Evolutionary conservation across 1,139 yeast species (phyloP).

Genomic region (Saccharomyces hybrid): DNA sequence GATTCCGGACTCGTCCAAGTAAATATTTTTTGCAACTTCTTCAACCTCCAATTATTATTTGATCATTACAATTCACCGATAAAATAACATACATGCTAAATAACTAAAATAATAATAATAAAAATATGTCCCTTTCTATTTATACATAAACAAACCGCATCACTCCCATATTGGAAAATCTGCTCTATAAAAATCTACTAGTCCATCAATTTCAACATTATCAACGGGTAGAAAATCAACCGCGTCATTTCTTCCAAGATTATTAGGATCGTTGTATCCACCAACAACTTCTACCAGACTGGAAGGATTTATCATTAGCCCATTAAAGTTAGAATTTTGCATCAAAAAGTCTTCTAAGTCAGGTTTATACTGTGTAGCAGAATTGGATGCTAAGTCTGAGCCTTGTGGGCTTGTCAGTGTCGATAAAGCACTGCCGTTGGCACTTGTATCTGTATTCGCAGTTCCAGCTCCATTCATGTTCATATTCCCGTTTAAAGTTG

Average conservation of each 20-base stretch:
- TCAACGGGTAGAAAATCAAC: conserved; percentile 25
- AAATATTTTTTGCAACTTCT: conserved; percentile 13
- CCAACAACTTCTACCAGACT: conserved; percentile 30
- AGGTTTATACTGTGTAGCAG: conserved; percentile 15
- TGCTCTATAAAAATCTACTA: conserved; percentile 14
- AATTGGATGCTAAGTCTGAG: conserved; percentile 11
- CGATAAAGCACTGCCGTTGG: background rate
- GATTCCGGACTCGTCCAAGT: conserved; percentile 81
- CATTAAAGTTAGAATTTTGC: conserved; percentile 27
- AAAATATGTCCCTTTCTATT: background rate
- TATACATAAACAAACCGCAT: background rate
- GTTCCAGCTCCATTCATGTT: conserved; percentile 1
- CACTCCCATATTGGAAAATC: conserved; percentile 22
- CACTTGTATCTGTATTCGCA: conserved; percentile 4
- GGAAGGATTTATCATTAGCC: conserved; percentile 27
- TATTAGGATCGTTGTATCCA: conserved; percentile 22
- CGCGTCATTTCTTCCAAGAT: conserved; percentile 10
- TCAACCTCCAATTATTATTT: too few relatives aligned
- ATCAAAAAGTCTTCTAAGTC: conserved; percentile 30
- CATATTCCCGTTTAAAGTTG: conserved; percentile 1
- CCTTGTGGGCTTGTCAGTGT: conserved; percentile 12
- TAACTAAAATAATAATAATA: background rate
- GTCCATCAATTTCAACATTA: conserved; percentile 21
- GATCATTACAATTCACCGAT: background rate
- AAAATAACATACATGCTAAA: too few relatives aligned